Evolutionary conservation across 2,329 filamentous ascomycete species (phyloP).

Genomic region (Trichophyton verrucosum): DNA sequence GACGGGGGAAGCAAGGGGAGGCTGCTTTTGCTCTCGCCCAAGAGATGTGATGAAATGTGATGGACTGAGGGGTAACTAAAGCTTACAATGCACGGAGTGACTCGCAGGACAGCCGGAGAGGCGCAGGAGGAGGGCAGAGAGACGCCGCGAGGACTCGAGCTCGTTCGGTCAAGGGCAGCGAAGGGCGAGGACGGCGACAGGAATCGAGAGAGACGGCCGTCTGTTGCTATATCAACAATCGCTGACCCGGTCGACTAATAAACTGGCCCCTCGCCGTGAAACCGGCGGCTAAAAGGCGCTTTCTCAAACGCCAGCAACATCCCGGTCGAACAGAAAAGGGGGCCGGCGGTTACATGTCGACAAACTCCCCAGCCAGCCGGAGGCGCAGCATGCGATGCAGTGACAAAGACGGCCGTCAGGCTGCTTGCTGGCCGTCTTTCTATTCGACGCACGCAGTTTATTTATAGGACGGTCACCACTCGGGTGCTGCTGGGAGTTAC

Average conservation of each 20-base stretch:
- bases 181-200: neutral
- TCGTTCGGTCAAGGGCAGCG: neutral
- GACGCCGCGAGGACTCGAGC: neutral
- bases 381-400: neutral
- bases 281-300: slow-evolving; percentile 1
- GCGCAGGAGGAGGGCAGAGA: neutral
- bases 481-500: no score
- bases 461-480: neutral
- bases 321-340: neutral
- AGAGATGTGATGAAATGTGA: slow-evolving; percentile 4
- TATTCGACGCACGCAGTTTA: neutral
- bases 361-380: neutral
- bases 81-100: neutral
- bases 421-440: neutral
- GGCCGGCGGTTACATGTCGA: neutral
- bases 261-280: neutral
- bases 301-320: slow-evolving; percentile 1
- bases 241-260: neutral
- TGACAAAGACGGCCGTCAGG: neutral
- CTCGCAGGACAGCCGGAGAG: neutral
- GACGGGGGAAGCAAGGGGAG: neutral
- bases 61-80: neutral
- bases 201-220: neutral
- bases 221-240: neutral
- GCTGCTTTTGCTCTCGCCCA: neutral